Conservation (phyloP, 2,329 filamentous ascomycete genomes). For the Chaetomiaceae sp. region DNA sequence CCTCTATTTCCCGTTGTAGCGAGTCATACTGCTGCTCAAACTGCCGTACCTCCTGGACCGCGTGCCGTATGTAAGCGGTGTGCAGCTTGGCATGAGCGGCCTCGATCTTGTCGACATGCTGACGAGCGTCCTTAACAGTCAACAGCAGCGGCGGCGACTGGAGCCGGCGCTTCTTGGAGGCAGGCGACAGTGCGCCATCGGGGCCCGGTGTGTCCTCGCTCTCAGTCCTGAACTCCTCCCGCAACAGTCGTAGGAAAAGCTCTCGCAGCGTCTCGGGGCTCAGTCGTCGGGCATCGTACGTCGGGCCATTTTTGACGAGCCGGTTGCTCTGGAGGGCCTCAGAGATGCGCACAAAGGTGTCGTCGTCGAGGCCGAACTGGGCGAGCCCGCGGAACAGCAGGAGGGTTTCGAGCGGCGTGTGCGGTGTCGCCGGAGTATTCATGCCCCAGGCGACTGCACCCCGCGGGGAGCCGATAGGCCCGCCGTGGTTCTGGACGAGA, state of each 20-base stretch:
- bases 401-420: slow-evolving; percentile 35
- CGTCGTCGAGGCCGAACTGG: slow-evolving; percentile 29
- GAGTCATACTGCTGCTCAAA: slow-evolving; percentile 65
- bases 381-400: slow-evolving; percentile 33
- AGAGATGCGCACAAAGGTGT: slow-evolving; percentile 36
- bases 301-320: slow-evolving; percentile 63
- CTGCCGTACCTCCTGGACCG: slow-evolving; percentile 65
- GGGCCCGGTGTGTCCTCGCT: slow-evolving; percentile 36
- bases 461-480: slow-evolving; percentile 33
- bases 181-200: slow-evolving; percentile 48
- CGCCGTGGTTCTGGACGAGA: slow-evolving; percentile 32
- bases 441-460: slow-evolving; percentile 34
- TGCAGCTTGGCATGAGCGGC: slow-evolving; percentile 70
- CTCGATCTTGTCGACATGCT: slow-evolving; percentile 65
- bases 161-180: slow-evolving; percentile 70
- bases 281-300: slow-evolving; percentile 70
- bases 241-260: slow-evolving; percentile 71
- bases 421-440: slow-evolving; percentile 30
- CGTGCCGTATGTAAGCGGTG: slow-evolving; percentile 64
- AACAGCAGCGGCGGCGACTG: slow-evolving; percentile 59
- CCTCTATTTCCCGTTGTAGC: slow-evolving; percentile 63
- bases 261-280: slow-evolving; percentile 73
- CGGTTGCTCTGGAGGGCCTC: slow-evolving; percentile 67
- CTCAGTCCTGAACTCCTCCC: slow-evolving; percentile 63
- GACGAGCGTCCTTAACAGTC: slow-evolving; percentile 60